Percentiles rank a stretch among this genome's conserved stretches.
phyloP scores from a whole-genome alignment of 495 filamentous ascomycete genomes.

The Penicillium odoratum region DNA sequence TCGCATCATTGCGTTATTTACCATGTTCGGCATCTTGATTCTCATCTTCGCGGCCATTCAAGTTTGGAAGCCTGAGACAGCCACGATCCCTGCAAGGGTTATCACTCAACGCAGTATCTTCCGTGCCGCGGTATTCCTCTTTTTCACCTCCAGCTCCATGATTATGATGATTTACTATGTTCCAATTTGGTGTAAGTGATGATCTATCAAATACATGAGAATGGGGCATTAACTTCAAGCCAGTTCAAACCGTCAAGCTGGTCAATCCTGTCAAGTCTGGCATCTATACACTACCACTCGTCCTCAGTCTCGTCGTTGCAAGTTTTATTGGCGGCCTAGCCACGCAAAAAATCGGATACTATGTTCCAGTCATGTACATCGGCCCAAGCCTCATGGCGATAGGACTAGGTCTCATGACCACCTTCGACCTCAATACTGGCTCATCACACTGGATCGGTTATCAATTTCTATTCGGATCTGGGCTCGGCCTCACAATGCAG shows the following conservation, averaged over 20 bases:
- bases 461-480: conserved; percentile 67
- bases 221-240: conserved; percentile 67
- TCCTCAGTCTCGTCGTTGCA: conserved; percentile 61
- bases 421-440: conserved; percentile 54
- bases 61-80: conserved; percentile 64
- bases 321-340: conserved; percentile 61
- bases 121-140: conserved; percentile 50
- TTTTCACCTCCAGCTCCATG: conserved; percentile 60
- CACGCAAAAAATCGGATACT: conserved; percentile 69
- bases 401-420: conserved; percentile 70
- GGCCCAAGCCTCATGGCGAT: conserved; percentile 59
- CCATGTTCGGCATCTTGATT: conserved; percentile 58
- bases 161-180: conserved; percentile 62
- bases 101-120: conserved; percentile 70
- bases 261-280: conserved; percentile 68
- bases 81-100: conserved; percentile 73
- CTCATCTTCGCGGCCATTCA: conserved; percentile 65
- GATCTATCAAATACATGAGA: background rate
- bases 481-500: conserved; percentile 69
- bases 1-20: conserved; percentile 6
- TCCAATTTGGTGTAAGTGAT: background rate
- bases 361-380: conserved; percentile 69
- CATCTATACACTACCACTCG: conserved; percentile 72
- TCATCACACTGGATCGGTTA: conserved; percentile 72
- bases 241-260: conserved; percentile 78